Conservation (phyloP, 805 yeast species). For the Hanseniaspora valbyensis region DNA sequence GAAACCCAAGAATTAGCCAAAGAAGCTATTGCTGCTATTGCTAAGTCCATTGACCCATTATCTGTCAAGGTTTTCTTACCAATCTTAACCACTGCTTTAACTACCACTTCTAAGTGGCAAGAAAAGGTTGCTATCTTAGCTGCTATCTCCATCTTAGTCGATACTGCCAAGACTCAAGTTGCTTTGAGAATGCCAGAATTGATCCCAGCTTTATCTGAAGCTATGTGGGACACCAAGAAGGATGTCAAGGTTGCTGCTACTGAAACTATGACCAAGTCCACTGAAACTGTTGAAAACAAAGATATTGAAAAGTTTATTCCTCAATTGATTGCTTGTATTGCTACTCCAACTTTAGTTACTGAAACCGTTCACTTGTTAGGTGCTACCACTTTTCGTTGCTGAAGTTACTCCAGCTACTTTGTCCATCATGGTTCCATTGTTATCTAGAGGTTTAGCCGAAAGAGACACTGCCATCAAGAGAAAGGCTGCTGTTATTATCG, state of each 20-base stretch:
- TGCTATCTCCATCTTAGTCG: constrained; percentile 79
- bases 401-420: constrained; percentile 99
- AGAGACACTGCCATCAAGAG: constrained; percentile 99
- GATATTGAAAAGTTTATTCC: constrained; percentile 99
- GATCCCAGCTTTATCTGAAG: constrained; percentile 95
- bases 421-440: constrained; percentile 97
- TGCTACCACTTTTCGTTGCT: constrained; percentile 98
- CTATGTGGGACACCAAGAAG: constrained; percentile 99
- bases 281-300: constrained; percentile 97
- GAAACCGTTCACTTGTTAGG: constrained; percentile 98
- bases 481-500: constrained; percentile 98
- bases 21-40: constrained; percentile 64
- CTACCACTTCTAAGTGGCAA: constrained; percentile 84
- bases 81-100: constrained; percentile 56
- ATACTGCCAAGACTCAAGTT: constrained; percentile 86
- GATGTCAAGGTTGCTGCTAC: constrained; percentile 97
- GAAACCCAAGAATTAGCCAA: constrained; percentile 64
- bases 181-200: constrained; percentile 99
- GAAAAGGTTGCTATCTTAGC: constrained; percentile 87
- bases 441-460: constrained; percentile 98
- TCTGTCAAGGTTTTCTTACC: constrained; percentile 88
- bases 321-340: constrained; percentile 90
- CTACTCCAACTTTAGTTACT: constrained; percentile 93
- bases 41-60: constrained; percentile 78
- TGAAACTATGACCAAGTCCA: constrained; percentile 87